Evolutionary conservation across 805 yeast species (phyloP), one percentile per base, ranked within the genome.

Genomic region (Cyberlindnera amylophila): DNA sequence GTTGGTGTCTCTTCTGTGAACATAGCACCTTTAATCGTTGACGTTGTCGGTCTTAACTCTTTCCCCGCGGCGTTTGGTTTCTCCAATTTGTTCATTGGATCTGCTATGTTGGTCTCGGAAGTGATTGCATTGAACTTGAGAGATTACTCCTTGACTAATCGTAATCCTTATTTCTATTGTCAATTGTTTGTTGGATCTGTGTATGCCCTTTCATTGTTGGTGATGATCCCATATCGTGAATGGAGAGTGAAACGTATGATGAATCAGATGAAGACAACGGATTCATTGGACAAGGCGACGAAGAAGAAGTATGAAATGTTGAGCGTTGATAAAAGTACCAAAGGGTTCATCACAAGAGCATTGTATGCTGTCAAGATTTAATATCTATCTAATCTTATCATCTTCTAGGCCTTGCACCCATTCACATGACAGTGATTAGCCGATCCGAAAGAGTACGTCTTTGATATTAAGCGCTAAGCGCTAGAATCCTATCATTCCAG

Each of bases 131-230:
- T 79, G 43, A 68, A 77, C 2, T 55, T 79, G 36, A 65, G 67
- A 39, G 62, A 55, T n/a, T 42, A 52, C n/a, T 38, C 53, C 10
- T 30, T 50, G 2, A 36, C 44, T 10, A 47, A 49, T 7, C 44
- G 42, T 6, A 63, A 60, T 23, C 85, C 86, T 3, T 82, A 74
- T 50, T 60, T 75, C 28, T 71, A 81, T 49, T 70, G 83, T 2
- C 87, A 81, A 53, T 66, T 80, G 1, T 80, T 79, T 55, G 72
- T 79, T 4, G 87, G 85, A 2, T 53, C 69, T 15, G 58, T 74
- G 35, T 74, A 71, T 48, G 54, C 72, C n/a, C 60, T 59, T 10
- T 73, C 74, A 0, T 53, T 72, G 10, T 6, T 76, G 3, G 43
- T 77, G 21, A 59, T 74, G 41, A 44, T 76, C 2, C 62, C 75